These are phyloP conservation scores for Xanthoceras sorbifolium DNA, from an alignment of 345 rosid genomes.

Conservation along the genomic window DNA sequence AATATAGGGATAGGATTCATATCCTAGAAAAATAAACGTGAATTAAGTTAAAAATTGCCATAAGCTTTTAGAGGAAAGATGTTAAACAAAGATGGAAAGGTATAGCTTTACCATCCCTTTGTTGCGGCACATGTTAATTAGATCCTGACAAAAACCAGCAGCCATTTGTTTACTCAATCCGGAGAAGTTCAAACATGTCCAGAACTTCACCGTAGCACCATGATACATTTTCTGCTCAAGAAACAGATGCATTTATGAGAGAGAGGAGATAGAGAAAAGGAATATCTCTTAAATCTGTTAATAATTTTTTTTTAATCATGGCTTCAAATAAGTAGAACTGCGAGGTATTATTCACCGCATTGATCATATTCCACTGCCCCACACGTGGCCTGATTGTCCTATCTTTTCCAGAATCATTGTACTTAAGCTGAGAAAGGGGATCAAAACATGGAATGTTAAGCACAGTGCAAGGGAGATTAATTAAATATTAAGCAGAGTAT, in stretches of 20 bases:
- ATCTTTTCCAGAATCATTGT: slow-evolving; percentile 56
- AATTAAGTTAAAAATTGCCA: background rate
- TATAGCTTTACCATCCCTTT: slow-evolving; percentile 66
- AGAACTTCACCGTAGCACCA: slow-evolving; percentile 57
- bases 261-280: background rate
- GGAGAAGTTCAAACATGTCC: slow-evolving; percentile 71
- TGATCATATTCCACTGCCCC: slow-evolving; percentile 83
- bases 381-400: slow-evolving; percentile 41
- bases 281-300: background rate
- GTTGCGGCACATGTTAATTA: slow-evolving; percentile 56
- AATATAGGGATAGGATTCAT: slow-evolving; percentile 42
- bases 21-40: slow-evolving; percentile 28
- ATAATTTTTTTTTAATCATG: background rate
- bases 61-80: background rate
- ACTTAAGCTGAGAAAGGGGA: slow-evolving; percentile 52
- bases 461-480: background rate
- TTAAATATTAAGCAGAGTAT: slow-evolving; percentile 1
- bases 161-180: slow-evolving; percentile 22
- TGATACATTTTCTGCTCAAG: slow-evolving; percentile 67
- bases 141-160: slow-evolving; percentile 41
- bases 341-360: slow-evolving; percentile 43
- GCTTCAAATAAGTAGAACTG: background rate
- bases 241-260: background rate
- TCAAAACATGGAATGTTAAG: background rate
- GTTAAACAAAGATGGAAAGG: background rate